Evolutionary conservation across 345 rosid genomes (phyloP), one percentile per base, ranked within the genome.

Genomic region (Salix purpurea): DNA sequence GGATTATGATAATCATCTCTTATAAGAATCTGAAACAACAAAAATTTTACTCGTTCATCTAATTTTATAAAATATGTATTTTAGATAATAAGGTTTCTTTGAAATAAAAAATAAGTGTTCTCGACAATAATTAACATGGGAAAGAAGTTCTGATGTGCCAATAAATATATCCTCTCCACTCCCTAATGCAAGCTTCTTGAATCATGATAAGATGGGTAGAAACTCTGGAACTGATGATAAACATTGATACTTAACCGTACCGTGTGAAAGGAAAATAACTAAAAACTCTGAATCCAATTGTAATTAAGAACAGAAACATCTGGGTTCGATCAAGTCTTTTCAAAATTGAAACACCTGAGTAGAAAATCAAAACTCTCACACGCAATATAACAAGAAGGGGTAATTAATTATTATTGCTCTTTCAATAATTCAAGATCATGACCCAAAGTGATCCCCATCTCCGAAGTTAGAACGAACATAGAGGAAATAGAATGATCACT

Each of bases 21-120:
- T 34, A 34, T 34, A 34, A 34, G 0, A 34, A 0, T 4, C 0
- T 34, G 0, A 34, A 4, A 34, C 0, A 34, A 34, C 0, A 34
- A 34, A 1, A 5, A 0, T 34, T 34, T 34, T 0, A 0, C 0
- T 34, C 5, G 0, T 2, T 4, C 36, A n/a, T n/a, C n/a, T n/a
- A n/a, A n/a, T n/a, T n/a, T n/a, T n/a, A n/a, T n/a, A 34, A 4
- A 34, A 4, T 34, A 4, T 0, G 0, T 4, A 26, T 4, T 34
- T 34, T 4, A 34, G 6, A 34, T 1, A 34, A 34, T 34, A 34
- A 34, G 0, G 6, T 34, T 34, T 34, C 5, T 34, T 34, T 0
- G 1, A 34, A 34, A 34, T 4, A 34, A 34, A 34, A 34, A 32
- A 34, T 4, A 34, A 4, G 36, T 34, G 36, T 18, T 50, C 19